Percentiles rank a stretch among this genome's conserved stretches.
Evolutionary conservation across 2,329 filamentous ascomycete species (phyloP).

Genomic region (Venturia asperata): DNA sequence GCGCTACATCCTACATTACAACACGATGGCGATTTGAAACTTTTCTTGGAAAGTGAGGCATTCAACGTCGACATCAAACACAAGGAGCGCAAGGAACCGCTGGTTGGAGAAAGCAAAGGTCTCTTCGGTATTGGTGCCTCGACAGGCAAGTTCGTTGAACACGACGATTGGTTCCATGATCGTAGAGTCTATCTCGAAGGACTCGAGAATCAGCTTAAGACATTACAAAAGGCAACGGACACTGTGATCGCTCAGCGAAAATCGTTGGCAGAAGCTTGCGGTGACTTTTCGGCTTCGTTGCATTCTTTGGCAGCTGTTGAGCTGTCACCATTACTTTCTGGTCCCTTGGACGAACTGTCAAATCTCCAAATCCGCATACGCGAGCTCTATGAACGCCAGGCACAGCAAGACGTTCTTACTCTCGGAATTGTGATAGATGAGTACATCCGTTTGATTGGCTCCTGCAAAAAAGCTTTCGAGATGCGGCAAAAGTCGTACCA

Average conservation of each 20-base stretch:
- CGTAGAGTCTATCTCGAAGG: conserved; percentile 91
- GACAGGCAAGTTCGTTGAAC: conserved; percentile 84
- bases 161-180: conserved; percentile 99
- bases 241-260: conserved; percentile 87
- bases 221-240: conserved; percentile 87
- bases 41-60: conserved; percentile 92
- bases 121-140: conserved; percentile 73
- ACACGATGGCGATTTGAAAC: conserved; percentile 87
- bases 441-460: conserved; percentile 92
- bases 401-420: conserved; percentile 92
- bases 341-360: conserved; percentile 82
- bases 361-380: conserved; percentile 90
- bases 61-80: conserved; percentile 98
- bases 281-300: conserved; percentile 88
- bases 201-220: conserved; percentile 82
- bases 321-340: conserved; percentile 78
- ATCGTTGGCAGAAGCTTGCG: conserved; percentile 84
- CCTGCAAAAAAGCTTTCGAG: conserved; percentile 84
- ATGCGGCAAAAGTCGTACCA: conserved; percentile 95
- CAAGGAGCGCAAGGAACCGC: conserved; percentile 84
- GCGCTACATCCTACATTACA: conserved; percentile 84
- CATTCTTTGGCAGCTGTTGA: conserved; percentile 89
- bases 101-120: conserved; percentile 83
- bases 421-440: conserved; percentile 97
- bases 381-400: conserved; percentile 93